Conservation (phyloP, 2,329 filamentous ascomycete genomes). For the Curvularia eragrostidis region DNA sequence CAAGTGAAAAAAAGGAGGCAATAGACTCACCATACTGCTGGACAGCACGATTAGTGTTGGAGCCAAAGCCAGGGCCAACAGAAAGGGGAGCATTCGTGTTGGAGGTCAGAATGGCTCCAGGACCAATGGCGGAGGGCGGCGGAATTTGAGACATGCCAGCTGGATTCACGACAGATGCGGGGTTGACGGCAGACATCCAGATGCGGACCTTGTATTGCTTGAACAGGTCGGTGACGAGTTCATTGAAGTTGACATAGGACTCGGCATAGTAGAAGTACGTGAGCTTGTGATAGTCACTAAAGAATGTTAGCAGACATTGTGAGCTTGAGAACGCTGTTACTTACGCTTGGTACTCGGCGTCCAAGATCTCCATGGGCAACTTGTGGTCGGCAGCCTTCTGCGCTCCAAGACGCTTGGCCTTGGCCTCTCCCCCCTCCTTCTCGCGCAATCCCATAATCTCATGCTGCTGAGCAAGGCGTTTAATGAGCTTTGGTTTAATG, state of each 20-base stretch:
- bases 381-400: slow-evolving; percentile 95
- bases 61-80: slow-evolving; percentile 46
- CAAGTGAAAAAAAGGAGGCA: neutral
- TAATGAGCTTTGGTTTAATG: slow-evolving; percentile 90
- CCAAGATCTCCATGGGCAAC: slow-evolving; percentile 97
- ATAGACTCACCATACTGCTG: slow-evolving; percentile 38
- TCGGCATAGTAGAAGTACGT: slow-evolving; percentile 99
- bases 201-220: slow-evolving; percentile 99
- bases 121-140: slow-evolving; percentile 49
- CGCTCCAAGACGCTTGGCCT: slow-evolving; percentile 95
- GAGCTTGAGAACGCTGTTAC: slow-evolving; percentile 46
- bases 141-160: slow-evolving; percentile 42
- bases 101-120: slow-evolving; percentile 45
- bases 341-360: slow-evolving; percentile 98
- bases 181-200: slow-evolving; percentile 99
- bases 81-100: slow-evolving; percentile 29
- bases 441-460: slow-evolving; percentile 89
- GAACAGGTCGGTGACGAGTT: slow-evolving; percentile 94
- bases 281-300: slow-evolving; percentile 96
- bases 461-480: slow-evolving; percentile 88
- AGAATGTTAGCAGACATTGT: slow-evolving; percentile 31
- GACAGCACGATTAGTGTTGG: slow-evolving; percentile 31
- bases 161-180: slow-evolving; percentile 75
- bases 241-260: slow-evolving; percentile 98
- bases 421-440: slow-evolving; percentile 97